Evolutionary conservation across 768 basidiomycete genomes (phyloP).

Genomic region (Phlebiopsis flavidoalba): DNA sequence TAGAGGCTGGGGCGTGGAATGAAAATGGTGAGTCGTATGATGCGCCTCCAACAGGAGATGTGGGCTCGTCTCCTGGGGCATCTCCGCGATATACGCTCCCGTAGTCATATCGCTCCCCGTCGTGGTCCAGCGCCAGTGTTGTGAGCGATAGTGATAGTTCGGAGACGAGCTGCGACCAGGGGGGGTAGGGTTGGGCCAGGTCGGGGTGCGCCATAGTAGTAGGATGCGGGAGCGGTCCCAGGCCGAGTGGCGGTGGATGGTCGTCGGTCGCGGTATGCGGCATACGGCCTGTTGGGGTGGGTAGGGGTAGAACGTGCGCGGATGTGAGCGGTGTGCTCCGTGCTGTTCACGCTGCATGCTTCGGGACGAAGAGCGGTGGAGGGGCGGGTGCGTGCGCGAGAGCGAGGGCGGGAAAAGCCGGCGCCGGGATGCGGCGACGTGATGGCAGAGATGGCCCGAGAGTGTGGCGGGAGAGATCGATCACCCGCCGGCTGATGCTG

Average conservation of each 20-base stretch:
- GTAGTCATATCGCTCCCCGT: conserved; percentile 13
- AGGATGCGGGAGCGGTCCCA: conserved; percentile 66
- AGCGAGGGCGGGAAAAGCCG: conserved; percentile 31
- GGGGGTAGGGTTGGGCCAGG: conserved; percentile 7
- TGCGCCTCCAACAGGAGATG: conserved; percentile 23
- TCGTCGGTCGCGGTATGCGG: conserved; percentile 42
- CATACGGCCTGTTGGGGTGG: conserved; percentile 31
- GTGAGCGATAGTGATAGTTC: conserved; percentile 33
- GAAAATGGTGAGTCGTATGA: conserved; percentile 67
- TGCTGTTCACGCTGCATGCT: conserved; percentile 32
- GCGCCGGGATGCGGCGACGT: conserved; percentile 67
- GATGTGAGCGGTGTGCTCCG: conserved; percentile 25
- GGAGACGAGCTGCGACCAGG: conserved; percentile 32
- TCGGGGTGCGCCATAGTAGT: conserved; percentile 33
- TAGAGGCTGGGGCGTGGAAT: conserved; percentile 60
- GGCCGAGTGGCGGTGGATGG: conserved; percentile 60
- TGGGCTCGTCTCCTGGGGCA: conserved; percentile 25
- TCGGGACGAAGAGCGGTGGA: conserved; percentile 32
- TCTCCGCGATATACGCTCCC: conserved; percentile 22
- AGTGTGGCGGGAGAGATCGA: conserved; percentile 64
- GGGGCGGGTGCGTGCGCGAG: conserved; percentile 31
- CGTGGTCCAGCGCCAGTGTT: conserved; percentile 30
- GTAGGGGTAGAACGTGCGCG: conserved; percentile 54
- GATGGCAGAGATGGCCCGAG: conserved; percentile 73
- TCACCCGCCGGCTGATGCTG: conserved; percentile 33